Base-by-base conservation (phyloP, 208 protist genomes). In the Leishmania tropica region DNA sequence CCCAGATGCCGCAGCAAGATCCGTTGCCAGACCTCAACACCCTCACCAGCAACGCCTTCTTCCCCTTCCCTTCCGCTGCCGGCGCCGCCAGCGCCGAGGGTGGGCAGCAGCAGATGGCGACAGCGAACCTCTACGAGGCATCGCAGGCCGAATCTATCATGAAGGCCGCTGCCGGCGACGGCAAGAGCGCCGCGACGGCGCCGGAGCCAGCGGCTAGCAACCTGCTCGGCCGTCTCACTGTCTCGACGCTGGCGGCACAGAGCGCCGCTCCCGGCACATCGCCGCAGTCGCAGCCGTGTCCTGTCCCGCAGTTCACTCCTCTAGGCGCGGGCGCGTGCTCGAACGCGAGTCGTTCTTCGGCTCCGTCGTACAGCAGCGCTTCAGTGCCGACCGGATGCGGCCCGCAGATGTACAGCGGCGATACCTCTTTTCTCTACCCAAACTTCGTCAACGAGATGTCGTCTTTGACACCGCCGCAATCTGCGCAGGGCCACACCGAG, bases 401-500 rank as follows among this genome's bases (percentile, higher is more conserved):
- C 47, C 71, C 68, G 28, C 77, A 76, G 64, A 28, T 73, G 19
- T 80, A 75, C 68, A 85, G 58, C 60, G 71, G 76, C 47, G 81
- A 85, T 1, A 17, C 53, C 54, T 13, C 75, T 21, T 84, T 84
- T 31, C 72, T 78, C 68, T 85, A 74, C 76, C 76, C 81, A 24
- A 80, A 64, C 76, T 80, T 71, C 56, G 71, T 37, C 2, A 78
- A 58, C 10, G 81, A 85, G 48, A 10, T 78, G 45, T 31, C 72
- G 2, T 42, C 75, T 5, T 51, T 78, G 67, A 71, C 75, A 10
- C 11, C 68, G 48, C 42, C 76, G 58, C 76, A 62, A 7, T 48
- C 65, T 0, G 24, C 65, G 17, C 68, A 62, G 3, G 28, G 75
- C 24, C 51, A 79, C 28, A 24, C 21, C 21, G 73, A 77, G 48